Conservation (phyloP, 176 grass and related monocot genomes). For the Juncus inflexus region DNA sequence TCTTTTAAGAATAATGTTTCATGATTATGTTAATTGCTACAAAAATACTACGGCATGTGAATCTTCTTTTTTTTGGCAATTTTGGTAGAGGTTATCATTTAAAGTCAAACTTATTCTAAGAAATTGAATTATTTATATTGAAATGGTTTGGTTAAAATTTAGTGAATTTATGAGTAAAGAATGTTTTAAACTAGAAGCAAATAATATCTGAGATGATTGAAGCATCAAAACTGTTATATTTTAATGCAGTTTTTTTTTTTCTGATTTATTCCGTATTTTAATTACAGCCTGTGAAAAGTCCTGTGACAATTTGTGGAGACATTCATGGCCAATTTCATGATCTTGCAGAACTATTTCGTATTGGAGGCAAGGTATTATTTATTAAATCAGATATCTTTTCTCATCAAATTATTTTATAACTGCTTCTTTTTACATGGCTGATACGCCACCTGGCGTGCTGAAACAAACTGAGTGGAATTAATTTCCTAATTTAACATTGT, state of each 20-base stretch:
- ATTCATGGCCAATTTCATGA: conserved; percentile 83
- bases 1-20: not conserved
- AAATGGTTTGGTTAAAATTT: conserved; percentile 6
- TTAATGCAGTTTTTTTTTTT: not conserved
- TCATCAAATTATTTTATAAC: too few species aligned
- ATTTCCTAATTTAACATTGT: conserved; percentile 19
- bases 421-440: too few species aligned
- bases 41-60: not conserved
- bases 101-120: not conserved
- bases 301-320: conserved; percentile 74
- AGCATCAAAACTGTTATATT: conserved; percentile 10
- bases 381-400: not conserved
- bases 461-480: not conserved
- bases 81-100: not conserved
- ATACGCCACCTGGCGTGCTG: too few species aligned
- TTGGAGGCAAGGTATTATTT: conserved; percentile 60
- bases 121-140: not conserved
- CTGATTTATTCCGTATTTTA: conserved; percentile 11
- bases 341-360: conserved; percentile 67
- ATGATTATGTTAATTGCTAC: conserved; percentile 1
- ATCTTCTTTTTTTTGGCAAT: not conserved
- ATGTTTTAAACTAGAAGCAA: too few species aligned
- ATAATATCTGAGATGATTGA: too few species aligned
- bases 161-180: conserved; percentile 2
- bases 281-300: conserved; percentile 61